Evolutionary conservation across 169 alveolate species (phyloP), one percentile per base, ranked within the genome.

Genomic region (Cryptosporidium tyzzeri): DNA sequence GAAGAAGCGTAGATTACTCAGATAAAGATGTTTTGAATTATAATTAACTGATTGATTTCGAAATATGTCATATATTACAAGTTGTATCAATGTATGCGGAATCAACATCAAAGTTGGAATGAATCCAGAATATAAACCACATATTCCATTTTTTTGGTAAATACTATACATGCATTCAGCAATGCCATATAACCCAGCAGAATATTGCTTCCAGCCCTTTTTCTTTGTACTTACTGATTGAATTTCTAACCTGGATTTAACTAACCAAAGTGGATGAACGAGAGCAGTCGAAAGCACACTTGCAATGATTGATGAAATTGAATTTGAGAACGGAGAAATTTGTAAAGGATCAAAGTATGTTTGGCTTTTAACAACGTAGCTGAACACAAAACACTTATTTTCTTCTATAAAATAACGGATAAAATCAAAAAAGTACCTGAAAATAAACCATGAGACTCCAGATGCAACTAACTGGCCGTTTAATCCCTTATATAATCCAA

Each of bases 201-300:
- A 80, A 67, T 80, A 80, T 44, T 80, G 89, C 23, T 39, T 59
- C 89, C 89, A 80, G 3, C 89, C 89, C 10, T 80, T 80, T 21
- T 59, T 33, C 26, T 39, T 59, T 10, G 55, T 65, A 29, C 44
- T 55, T n/a, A 48, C 3, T 16, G 80, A 62, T n/a, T 80, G 89
- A 33, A 67, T 80, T 65, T 80, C 89, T 23, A 80, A 41, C 29
- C 89, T 80, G 29, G 89, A 45, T 35, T 80, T 80, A 9, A 80
- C 67, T 48, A 80, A 16, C 89, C 89, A 80, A 33, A 80, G 68
- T 8, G 89, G 89, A 48, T 80, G 89, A 16, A 80, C 89, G 10
- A 80, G 62, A 8, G 41, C 39, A 39, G 89, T 80, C n/a, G 89
- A 80, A 18, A 80, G 23, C 18, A 37, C 26, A 10, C 89, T 39